Percentiles rank a stretch among this genome's conserved stretches.
phyloP scores from a whole-genome alignment of 257 asterid genomes.

The Solanum gandarillasii region DNA sequence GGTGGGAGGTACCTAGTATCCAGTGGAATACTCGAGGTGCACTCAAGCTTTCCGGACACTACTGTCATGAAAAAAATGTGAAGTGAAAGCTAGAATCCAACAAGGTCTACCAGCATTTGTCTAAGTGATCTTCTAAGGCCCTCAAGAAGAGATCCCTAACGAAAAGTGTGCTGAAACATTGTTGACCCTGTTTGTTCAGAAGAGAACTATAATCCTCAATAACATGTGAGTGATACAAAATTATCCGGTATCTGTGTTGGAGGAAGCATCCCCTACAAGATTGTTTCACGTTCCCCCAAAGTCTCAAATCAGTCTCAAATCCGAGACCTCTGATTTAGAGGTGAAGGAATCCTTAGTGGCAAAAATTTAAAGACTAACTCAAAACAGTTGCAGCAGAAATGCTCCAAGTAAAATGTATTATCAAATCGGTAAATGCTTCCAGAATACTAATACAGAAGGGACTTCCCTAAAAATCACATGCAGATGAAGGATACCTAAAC shows the following conservation, averaged over 20 bases:
- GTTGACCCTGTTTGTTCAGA: not conserved
- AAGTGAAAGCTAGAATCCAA: not conserved
- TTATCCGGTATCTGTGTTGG: not conserved
- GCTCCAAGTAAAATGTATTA: not conserved
- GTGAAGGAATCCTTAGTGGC: too few relatives aligned
- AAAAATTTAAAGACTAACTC: not conserved
- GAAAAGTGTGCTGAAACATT: not conserved
- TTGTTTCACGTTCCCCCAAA: too few relatives aligned
- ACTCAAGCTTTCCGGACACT: not conserved
- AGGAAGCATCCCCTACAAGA: too few relatives aligned
- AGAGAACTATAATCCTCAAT: not conserved
- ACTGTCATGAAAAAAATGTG: not conserved
- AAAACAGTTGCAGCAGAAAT: not conserved
- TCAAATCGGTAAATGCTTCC: not conserved
- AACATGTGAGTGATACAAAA: not conserved
- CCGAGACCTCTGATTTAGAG: too few relatives aligned
- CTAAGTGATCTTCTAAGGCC: not conserved
- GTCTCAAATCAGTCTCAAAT: too few relatives aligned
- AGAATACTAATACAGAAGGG: not conserved
- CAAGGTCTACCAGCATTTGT: not conserved
- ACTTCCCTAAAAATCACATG: not conserved
- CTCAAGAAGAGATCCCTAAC: not conserved
- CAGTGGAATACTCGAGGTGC: not conserved
- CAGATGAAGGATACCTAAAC: not conserved
- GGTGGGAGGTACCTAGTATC: not conserved